Base-by-base conservation (phyloP, 192 early-diverging fungal species). In the Coemansia sp. region DNA sequence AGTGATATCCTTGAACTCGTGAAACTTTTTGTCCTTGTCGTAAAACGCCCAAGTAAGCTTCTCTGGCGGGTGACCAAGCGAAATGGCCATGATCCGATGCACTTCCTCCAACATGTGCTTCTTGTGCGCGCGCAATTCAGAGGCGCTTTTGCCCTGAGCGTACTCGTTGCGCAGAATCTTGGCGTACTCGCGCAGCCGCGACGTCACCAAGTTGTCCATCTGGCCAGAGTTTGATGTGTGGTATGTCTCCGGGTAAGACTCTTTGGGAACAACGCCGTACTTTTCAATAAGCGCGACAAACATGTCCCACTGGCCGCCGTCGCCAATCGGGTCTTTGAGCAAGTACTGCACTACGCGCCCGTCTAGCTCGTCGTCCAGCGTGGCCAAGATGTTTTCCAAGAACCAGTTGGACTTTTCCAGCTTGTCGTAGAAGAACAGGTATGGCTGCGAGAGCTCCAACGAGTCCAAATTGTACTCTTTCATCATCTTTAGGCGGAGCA, bases 391-490 rank as follows among this genome's bases (percentile, higher is more conserved):
- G 65, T 85, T 88, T 64, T 91, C 91, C 62, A 93, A 67, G 77
- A 93, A 93, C 83, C 87, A 92, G 70, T 93, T 93, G 61, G 87
- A 78, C 80, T 92, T 93, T 66, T 92, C 91, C 31, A 92, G 79
- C 79, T 91, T 93, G 70, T 93, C 91, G 73, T 83, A 87, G 72
- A 88, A 87, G 68, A 88, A 93, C 37, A 93, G 69, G 38, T 87
- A 93, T 13, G 84, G 80, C 75, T 93, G 89, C 33, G 89, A 90
- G 13, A 93, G 83, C 69, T 93, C 90, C 72, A 93, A 89, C 50
- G 89, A 88, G 18, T 91, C 88, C 39, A 93, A 63, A 25, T 91
- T 91, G 70, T 88, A 88, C 85, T 89, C 85, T 52, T 86, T 84
- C 82, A 90, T 92, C 60, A 90, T 75, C 53, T 74, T 70, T 52